Base-by-base conservation (phyloP, 257 asterid genomes). In the Ballota nigra region DNA sequence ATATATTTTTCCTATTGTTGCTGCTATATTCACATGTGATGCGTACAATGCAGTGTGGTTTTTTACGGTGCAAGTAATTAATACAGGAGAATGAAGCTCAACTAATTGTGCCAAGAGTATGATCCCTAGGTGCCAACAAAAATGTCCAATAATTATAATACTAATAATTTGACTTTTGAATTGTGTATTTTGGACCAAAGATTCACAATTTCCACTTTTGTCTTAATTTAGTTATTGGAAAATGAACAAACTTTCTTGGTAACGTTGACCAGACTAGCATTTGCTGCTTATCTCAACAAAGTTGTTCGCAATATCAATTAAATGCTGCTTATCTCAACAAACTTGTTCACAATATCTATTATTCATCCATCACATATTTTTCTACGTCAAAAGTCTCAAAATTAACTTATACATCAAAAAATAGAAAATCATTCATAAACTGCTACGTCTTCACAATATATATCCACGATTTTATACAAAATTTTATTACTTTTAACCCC, bases 201-300 rank as follows among this genome's bases (percentile, higher is more conserved):
- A 62, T 70, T 28, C 11, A 12, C 28, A 24, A 53, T 70, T 69
- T 47, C 68, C 62, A 64, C 7, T 36, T 24, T 47, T 33, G 63
- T 34, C 43, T 24, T 31, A 31, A 51, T 58, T 51, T 28, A 73
- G 0, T 65, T 45, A 41, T 79, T 75, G 73, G 83, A 60, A 75
- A 70, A 49, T 65, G 41, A 66, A 60, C 68, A 20, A 67, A 62
- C 70, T 80, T 71, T 76, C 69, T 76, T 55, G 81, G 74, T 66
- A 80, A 72, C 75, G 78, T 61, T 75, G n/a, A 38, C 11, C 23
- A 63, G 41, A n/a, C 15, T 69, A 13, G 47, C 31, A 22, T 29
- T 56, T 43, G 36, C 76, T 40, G 41, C 66, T 62, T 18, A 61
- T 60, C 52, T 68, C 70, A 69, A 68, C 53, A 45, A 55, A 45